These are phyloP conservation scores for Euphrasia arctica DNA, from an alignment of 305 asterid genomes.

Conservation along the genomic window DNA sequence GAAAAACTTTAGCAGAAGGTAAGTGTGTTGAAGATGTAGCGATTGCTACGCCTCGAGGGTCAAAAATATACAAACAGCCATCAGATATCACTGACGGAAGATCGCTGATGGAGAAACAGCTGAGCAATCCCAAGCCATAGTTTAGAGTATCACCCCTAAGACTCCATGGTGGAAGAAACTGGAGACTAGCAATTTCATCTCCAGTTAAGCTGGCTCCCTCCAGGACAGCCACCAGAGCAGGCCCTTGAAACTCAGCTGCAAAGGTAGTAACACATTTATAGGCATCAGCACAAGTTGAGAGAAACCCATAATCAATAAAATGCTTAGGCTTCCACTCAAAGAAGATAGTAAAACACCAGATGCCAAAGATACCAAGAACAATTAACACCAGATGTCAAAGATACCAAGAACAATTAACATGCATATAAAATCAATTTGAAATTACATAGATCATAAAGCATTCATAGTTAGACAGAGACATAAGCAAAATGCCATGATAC, in stretches of 20 bases:
- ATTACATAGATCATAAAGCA: slow-evolving; percentile 2
- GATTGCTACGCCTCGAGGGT: slow-evolving; percentile 88
- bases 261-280: slow-evolving; percentile 32
- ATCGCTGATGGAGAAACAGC: slow-evolving; percentile 87
- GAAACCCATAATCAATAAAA: slow-evolving; percentile 16
- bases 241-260: slow-evolving; percentile 99
- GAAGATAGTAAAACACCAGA: slow-evolving; percentile 21
- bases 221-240: slow-evolving; percentile 76
- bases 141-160: slow-evolving; percentile 80
- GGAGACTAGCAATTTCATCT: slow-evolving; percentile 88
- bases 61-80: slow-evolving; percentile 90
- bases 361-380: slow-evolving; percentile 11
- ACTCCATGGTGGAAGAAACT: slow-evolving; percentile 96
- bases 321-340: slow-evolving; percentile 8
- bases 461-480: slow-evolving; percentile 6
- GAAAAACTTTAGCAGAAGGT: slow-evolving; percentile 82
- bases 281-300: slow-evolving; percentile 26
- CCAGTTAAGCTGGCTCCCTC: slow-evolving; percentile 91
- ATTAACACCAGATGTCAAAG: slow-evolving; percentile 17
- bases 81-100: slow-evolving; percentile 81
- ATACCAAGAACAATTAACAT: slow-evolving; percentile 19
- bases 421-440: slow-evolving; percentile 10
- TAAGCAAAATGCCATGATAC: slow-evolving; percentile 16
- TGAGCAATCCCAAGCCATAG: slow-evolving; percentile 92
- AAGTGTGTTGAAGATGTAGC: slow-evolving; percentile 59